A percentile compares a stretch with the other conserved stretches of the same genome.
These are phyloP conservation scores for Aspergillus viridinutans DNA, from an alignment of 2,329 filamentous ascomycete species.

Conservation along the genomic window DNA sequence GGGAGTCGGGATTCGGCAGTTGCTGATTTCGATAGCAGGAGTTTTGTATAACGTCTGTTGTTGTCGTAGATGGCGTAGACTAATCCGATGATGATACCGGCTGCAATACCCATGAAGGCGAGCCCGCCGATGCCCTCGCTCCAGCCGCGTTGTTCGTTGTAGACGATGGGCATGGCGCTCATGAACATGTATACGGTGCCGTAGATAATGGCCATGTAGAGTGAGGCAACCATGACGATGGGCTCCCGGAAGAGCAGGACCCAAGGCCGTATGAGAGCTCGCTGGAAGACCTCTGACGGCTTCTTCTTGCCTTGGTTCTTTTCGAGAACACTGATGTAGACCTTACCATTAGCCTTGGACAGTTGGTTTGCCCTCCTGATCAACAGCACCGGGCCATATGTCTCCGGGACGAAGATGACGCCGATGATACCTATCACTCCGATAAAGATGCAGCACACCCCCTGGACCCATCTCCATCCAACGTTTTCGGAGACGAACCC, in stretches of 20 bases:
- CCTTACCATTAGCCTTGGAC: not conserved
- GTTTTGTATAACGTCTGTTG: not conserved
- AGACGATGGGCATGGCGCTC: slow-evolving; percentile 15
- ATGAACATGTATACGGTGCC: slow-evolving; percentile 17
- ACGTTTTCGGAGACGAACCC: slow-evolving; percentile 4
- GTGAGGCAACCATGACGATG: slow-evolving; percentile 9
- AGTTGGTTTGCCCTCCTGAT: not conserved
- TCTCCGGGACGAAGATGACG: slow-evolving; percentile 2
- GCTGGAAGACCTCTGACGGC: not conserved
- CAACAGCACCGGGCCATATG: slow-evolving; percentile 3
- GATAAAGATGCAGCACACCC: not conserved
- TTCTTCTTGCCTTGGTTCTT: not conserved
- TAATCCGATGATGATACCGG: slow-evolving; percentile 26
- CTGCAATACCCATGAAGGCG: slow-evolving; percentile 44
- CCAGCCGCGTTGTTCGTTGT: slow-evolving; percentile 28
- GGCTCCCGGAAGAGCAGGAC: slow-evolving; percentile 7
- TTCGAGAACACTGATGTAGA: slow-evolving; percentile 4
- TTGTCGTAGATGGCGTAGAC: not conserved
- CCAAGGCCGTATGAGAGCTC: slow-evolving; percentile 1
- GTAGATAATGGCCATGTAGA: slow-evolving; percentile 15
- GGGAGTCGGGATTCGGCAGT: not conserved
- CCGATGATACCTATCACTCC: not conserved
- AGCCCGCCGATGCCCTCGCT: slow-evolving; percentile 44
- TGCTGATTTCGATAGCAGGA: not conserved
- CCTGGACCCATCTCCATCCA: slow-evolving; percentile 7